Conservation (phyloP, 768 basidiomycete species). For the Mycena latifolia region DNA sequence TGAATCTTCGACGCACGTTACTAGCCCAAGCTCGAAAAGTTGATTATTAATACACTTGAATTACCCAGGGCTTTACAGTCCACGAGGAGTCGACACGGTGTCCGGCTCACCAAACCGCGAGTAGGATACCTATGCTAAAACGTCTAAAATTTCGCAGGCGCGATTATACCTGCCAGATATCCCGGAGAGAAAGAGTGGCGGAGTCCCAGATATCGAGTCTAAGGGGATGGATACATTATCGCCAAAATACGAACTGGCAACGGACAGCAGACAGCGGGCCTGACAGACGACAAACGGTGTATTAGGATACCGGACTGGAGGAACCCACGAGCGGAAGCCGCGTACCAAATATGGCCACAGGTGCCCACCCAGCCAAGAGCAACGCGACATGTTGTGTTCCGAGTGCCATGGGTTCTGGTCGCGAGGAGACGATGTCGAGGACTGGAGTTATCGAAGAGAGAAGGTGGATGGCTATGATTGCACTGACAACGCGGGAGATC, state of each 20-base stretch:
- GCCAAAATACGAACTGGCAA: slow-evolving; percentile 21
- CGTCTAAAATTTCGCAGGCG: no score
- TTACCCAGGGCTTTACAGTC: no score
- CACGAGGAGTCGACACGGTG: no score
- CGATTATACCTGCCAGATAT: no score
- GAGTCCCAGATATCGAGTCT: no score
- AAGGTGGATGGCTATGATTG: slow-evolving; percentile 19
- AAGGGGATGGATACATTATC: no score
- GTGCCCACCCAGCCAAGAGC: slow-evolving; percentile 33
- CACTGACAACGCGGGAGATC: neutral
- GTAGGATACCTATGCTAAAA: no score
- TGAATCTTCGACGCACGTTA: no score
- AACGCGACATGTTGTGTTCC: slow-evolving; percentile 35
- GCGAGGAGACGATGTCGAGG: slow-evolving; percentile 19
- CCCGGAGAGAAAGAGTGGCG: no score
- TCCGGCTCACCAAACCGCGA: no score
- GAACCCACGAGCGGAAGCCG: neutral
- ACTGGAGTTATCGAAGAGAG: slow-evolving; percentile 31
- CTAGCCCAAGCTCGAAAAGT: no score
- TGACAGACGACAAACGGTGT: neutral
- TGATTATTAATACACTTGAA: no score
- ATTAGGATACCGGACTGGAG: neutral
- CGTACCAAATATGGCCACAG: slow-evolving; percentile 26
- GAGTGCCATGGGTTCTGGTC: slow-evolving; percentile 11
- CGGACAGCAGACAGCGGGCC: slow-evolving; percentile 26